Conservation (phyloP, 176 grass and related monocot species). For the Zoysia pacifica region DNA sequence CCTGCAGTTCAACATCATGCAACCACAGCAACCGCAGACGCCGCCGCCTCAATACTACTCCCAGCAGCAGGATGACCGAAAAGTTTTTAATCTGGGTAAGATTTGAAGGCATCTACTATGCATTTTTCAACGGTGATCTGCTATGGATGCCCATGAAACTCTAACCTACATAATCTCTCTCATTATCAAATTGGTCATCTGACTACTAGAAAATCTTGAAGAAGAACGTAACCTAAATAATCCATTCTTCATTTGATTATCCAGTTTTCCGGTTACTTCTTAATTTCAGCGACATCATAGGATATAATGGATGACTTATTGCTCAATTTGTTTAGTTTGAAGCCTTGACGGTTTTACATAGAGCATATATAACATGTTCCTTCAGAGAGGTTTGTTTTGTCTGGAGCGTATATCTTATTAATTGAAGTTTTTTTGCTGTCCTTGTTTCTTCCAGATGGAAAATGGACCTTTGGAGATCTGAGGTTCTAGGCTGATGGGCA, state of each 20-base stretch:
- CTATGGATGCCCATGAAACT: not conserved
- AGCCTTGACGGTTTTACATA: not conserved
- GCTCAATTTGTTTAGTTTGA: not conserved
- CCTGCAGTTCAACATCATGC: conserved; percentile 76
- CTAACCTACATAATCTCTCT: not conserved
- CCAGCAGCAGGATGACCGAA: conserved; percentile 53
- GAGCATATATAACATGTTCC: not conserved
- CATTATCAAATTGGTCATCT: not conserved
- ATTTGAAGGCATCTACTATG: not conserved
- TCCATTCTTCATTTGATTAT: not conserved
- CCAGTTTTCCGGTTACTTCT: not conserved
- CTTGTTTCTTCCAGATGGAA: no score
- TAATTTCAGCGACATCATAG: not conserved
- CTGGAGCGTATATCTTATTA: no score
- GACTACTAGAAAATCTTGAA: not conserved
- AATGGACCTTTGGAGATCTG: no score
- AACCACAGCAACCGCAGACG: conserved; percentile 24
- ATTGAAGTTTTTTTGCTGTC: no score
- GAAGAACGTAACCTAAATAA: not conserved
- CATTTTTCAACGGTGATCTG: no score
- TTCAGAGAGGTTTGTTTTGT: not conserved
- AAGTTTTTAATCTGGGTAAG: conserved; percentile 60
- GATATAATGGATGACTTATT: no score
- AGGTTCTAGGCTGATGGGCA: no score
- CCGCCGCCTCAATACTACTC: conserved; percentile 45